Percentiles rank a stretch among this genome's conserved stretches.
These are phyloP conservation scores for Trichoderma parareesei DNA, from an alignment of 495 filamentous ascomycete genomes.

Conservation along the genomic window DNA sequence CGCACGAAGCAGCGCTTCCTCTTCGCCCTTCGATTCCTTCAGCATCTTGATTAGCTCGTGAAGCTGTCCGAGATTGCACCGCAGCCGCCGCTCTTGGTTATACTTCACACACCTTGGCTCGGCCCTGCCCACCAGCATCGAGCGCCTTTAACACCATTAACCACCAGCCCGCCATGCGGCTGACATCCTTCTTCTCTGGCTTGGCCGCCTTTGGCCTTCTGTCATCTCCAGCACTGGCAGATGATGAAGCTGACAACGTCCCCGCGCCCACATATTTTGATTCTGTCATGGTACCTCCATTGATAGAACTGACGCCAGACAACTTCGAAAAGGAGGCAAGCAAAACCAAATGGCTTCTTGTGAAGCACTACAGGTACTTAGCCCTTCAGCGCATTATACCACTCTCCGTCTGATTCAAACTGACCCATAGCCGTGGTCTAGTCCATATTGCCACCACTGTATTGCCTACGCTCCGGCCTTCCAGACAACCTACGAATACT, in stretches of 20 bases:
- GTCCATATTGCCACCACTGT: conserved; percentile 70
- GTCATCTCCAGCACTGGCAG: conserved; percentile 20
- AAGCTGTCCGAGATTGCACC: not conserved
- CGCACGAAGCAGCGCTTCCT: not conserved
- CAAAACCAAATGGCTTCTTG: conserved; percentile 35
- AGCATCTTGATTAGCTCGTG: not conserved
- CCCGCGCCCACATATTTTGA: conserved; percentile 59
- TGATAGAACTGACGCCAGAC: conserved; percentile 45
- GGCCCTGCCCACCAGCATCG: not conserved
- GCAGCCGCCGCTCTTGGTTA: not conserved
- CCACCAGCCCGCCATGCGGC: conserved; percentile 17
- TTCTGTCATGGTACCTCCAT: conserved; percentile 65
- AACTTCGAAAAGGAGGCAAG: conserved; percentile 34
- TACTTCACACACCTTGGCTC: not conserved
- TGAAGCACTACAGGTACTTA: conserved; percentile 43
- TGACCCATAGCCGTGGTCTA: conserved; percentile 19
- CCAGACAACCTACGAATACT: conserved; percentile 92
- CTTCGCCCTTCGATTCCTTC: not conserved
- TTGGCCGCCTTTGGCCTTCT: conserved; percentile 25
- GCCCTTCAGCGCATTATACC: not conserved
- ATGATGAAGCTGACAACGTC: conserved; percentile 23
- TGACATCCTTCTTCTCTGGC: conserved; percentile 30
- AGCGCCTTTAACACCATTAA: not conserved
- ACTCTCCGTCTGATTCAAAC: conserved; percentile 2
- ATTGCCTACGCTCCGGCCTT: conserved; percentile 69